Base-by-base conservation (phyloP, 1,284 basidiomycete species). In the Tranzscheliella williamsii region DNA sequence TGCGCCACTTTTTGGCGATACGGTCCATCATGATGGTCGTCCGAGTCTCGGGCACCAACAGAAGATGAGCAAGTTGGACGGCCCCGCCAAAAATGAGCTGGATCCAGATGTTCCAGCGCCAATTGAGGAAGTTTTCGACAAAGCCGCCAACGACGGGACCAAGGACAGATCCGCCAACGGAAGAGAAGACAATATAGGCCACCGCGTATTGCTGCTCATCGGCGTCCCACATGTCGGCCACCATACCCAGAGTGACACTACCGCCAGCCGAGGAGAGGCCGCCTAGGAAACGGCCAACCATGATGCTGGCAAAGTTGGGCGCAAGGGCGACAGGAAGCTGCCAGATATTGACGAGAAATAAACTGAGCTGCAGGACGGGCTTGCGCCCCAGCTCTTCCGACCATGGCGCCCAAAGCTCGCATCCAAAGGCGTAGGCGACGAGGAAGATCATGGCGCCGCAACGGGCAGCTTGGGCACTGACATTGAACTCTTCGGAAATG, bases 21-120 rank as follows among this genome's bases (percentile, higher is more conserved):
- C 76, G 62, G 46, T 80, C 79, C 34, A 81, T 70, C 26, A 80
- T 47, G 26, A 80, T 66, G 2, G 79, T 76, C 11, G 75, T 53
- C 22, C 79, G 73, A 4, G 79, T 79, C 55, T 81, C 80, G 20
- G 80, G 79, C 4, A 81, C 79, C 16, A 79, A 39, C 52, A 79
- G 51, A 38, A 79, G 66, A 46, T 81, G 80, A 4, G 76, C 43
- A 15, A 76, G 35, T 55, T 81, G 80, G 5, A 79, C 76, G 30
- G 66, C 61, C 6, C 62, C 76, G 15, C 79, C 79, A 36, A 79
- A 77, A 43, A 79, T 78, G 20, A 80, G 67, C 66, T 80, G 79
- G 11, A 72, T 61, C 53, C 76, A 81, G 7, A 80, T 69, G 5
- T 79, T 81, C 79, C 79, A 80, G 32, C 50, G 33, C 50, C 56